These are phyloP conservation scores for Salix suchowensis DNA, from an alignment of 345 rosid species.

Conservation along the genomic window DNA sequence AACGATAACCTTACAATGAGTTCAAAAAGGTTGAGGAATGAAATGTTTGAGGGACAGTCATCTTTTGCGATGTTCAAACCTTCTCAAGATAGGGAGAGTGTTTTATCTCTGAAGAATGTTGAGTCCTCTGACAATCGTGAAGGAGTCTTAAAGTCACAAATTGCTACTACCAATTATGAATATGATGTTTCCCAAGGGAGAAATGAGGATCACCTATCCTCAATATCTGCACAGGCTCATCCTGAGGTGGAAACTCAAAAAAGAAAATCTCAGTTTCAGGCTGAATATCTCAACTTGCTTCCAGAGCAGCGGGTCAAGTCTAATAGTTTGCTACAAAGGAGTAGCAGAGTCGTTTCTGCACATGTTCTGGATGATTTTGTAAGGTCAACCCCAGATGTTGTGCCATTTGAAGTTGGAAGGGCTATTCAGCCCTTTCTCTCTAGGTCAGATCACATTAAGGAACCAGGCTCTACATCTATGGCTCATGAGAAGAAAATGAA, in stretches of 20 bases:
- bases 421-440: constrained; percentile 19
- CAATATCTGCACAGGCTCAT: constrained; percentile 7
- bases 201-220: neutral
- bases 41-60: constrained; percentile 20
- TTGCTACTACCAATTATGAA: neutral
- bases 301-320: constrained; percentile 26
- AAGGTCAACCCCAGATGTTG: constrained; percentile 44
- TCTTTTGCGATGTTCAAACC: constrained; percentile 27
- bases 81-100: constrained; percentile 12
- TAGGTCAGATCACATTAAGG: constrained; percentile 16
- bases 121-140: constrained; percentile 4
- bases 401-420: constrained; percentile 21
- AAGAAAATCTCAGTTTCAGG: constrained; percentile 16
- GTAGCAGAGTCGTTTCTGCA: constrained; percentile 21
- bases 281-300: constrained; percentile 13
- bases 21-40: constrained; percentile 23
- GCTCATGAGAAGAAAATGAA: constrained; percentile 40
- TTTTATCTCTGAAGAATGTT: constrained; percentile 14
- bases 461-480: constrained; percentile 25
- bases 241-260: constrained; percentile 20
- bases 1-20: constrained; percentile 17
- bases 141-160: neutral
- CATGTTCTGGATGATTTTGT: constrained; percentile 20
- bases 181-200: constrained; percentile 4
- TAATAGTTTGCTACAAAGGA: constrained; percentile 18